Percentiles rank a stretch among this genome's conserved stretches.
Conservation (phyloP, 2,329 filamentous ascomycete species). For the Colletotrichum destructivum region DNA sequence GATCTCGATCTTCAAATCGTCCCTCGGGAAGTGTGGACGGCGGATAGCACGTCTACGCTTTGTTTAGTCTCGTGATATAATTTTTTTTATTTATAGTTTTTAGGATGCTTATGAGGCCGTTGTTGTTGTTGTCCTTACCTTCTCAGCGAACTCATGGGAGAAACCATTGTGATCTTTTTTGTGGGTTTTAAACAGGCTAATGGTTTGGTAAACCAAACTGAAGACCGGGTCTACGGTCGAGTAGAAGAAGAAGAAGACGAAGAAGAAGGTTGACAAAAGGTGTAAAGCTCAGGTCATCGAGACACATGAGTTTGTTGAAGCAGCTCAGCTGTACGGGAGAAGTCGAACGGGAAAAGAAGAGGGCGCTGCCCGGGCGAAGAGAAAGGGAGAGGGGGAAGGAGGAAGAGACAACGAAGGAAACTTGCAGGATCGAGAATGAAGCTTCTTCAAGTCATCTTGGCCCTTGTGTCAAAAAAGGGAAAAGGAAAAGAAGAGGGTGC, state of each 20-base stretch:
- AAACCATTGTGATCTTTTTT: neutral
- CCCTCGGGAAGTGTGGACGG: slow-evolving; percentile 18
- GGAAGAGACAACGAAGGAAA: slow-evolving; percentile 2
- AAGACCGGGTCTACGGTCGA: slow-evolving; percentile 13
- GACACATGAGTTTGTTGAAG: slow-evolving; percentile 16
- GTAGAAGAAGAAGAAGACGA: slow-evolving; percentile 2
- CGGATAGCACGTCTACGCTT: slow-evolving; percentile 19
- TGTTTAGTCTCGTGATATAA: neutral
- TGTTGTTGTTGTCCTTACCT: slow-evolving; percentile 28
- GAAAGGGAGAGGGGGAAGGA: slow-evolving; percentile 6
- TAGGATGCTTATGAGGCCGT: neutral
- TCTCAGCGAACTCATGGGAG: slow-evolving; percentile 17
- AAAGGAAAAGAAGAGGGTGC: neutral
- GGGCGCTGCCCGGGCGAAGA: slow-evolving; percentile 37
- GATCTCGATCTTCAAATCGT: slow-evolving; percentile 30
- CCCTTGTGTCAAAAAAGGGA: slow-evolving; percentile 12
- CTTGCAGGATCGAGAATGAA: slow-evolving; percentile 18
- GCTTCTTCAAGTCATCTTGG: slow-evolving; percentile 41
- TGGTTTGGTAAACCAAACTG: neutral
- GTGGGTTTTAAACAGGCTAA: neutral
- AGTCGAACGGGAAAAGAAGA: slow-evolving; percentile 10
- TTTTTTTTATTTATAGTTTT: too few species aligned
- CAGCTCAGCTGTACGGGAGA: slow-evolving; percentile 35
- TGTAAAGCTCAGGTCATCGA: slow-evolving; percentile 26
- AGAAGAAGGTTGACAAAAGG: slow-evolving; percentile 3